Conservation (phyloP, 139 green algal species). For the Microglena sp. region DNA sequence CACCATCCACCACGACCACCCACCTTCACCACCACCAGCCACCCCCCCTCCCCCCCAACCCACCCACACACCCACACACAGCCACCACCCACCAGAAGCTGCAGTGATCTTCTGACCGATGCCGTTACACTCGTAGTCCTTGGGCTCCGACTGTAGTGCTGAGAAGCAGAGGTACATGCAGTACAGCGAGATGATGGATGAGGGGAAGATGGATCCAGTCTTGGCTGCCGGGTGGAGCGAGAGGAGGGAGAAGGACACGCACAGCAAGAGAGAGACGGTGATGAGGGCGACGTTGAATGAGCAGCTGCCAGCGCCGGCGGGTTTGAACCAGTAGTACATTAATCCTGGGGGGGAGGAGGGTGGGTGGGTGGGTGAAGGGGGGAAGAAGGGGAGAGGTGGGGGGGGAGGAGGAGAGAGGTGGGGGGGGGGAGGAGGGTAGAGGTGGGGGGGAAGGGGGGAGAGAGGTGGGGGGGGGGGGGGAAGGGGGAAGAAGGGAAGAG, state of each 20-base stretch:
- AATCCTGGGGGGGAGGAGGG: conserved; percentile 32
- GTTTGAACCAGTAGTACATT: conserved; percentile 84
- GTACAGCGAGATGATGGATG: conserved; percentile 76
- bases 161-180: conserved; percentile 82
- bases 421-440: no score
- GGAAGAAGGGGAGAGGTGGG: background rate
- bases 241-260: conserved; percentile 45
- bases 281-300: conserved; percentile 84
- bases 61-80: background rate
- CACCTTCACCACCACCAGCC: no score
- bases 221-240: conserved; percentile 44
- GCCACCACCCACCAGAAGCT: conserved; percentile 28
- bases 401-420: background rate
- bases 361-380: background rate
- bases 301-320: conserved; percentile 54
- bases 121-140: conserved; percentile 87
- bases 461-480: no score
- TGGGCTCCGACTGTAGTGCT: conserved; percentile 73
- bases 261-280: conserved; percentile 62
- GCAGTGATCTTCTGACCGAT: conserved; percentile 62
- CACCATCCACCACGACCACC: no score
- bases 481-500: no score
- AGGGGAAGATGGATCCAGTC: conserved; percentile 83
- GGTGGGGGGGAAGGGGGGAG: no score
- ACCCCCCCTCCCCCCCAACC: no score